Base-by-base conservation (phyloP, 164 flowering plant genomes). In the Macadamia integrifolia region DNA sequence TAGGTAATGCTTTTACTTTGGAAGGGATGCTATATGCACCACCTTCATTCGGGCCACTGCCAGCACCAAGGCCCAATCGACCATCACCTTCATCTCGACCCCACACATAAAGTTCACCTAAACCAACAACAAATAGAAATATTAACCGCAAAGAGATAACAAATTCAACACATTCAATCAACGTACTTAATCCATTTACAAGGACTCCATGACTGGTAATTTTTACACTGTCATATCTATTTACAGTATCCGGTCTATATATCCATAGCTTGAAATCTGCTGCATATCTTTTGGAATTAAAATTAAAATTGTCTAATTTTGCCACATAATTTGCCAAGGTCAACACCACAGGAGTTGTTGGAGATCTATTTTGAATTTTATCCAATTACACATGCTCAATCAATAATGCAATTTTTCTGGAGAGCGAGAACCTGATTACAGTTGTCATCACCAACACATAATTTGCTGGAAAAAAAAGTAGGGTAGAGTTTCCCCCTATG, bases 21-120 rank as follows among this genome's bases (percentile, higher is more conserved):
- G 84, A 74, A 40, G 98, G 98, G 52, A 80, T 76, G 70, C 94
- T 82, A 76, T 85, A 87, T 44, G 90, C 96, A 72, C 86, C 88
- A 72, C 86, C 88, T 71, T 86, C 83, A 73, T 86, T 79, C n/a
- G 94, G 97, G n/a, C 96, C 97, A 71, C 87, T 85, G 64, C 79
- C 81, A 67, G 90, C 81, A 68, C 97, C 98, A 74, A 91, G 88
- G 64, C 97, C 96, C 65, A 93, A 78, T 77, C 98, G 82, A 66
- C 98, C 98, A 77, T 93, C 97, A 14, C 97, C 97, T 84, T 89
- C 94, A 74, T 93, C 98, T 79, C 98, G 87, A 63, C 96, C 98
- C 96, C 97, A 89, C 56, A 87, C 88, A 71, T 88, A 93, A 49
- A 89, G 82, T 63, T 89, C 88, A 48, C 98, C 97, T 91, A 72